Evolutionary conservation across 2,329 filamentous ascomycete genomes (phyloP), one percentile per base, ranked within the genome.

Genomic region (Metarhizium rileyi): DNA sequence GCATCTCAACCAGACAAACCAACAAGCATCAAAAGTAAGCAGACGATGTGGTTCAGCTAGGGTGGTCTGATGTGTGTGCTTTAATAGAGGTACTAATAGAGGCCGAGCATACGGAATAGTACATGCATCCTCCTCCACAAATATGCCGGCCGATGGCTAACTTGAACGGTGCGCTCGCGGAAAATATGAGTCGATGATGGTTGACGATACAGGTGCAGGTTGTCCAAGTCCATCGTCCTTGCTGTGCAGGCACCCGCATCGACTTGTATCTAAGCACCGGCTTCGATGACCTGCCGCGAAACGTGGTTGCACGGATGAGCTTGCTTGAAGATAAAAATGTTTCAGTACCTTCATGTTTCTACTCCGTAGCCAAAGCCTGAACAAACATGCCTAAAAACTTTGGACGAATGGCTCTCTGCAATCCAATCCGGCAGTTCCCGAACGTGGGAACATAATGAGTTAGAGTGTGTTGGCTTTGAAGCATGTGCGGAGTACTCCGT

Each of bases 201-300:
- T 10, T 5, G 30, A 33, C 30, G 30, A 33, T 33, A 16, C 16
- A 16, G 10, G 10, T 16, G 71, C 76, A 2, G 79, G 69, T 44
- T 86, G 10, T 14, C 12, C 10, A 33, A 5, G 12, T 33, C 4
- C 2, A 33, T 33, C 16, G 7, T 16, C 16, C 16, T 33, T 33
- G 30, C 30, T 42, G 25, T 10, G 10, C 38, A 12, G 20, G 38
- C 38, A 42, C 38, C 5, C 38, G 22, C 38, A 42, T 23, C 22
- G n/a, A 20, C 12, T n/a, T 42, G 38, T 18, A 25, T n/a, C 4
- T 14, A 14, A 22, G 38, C 16, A 6, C 20, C 4, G 12, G 18
- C 20, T 42, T 42, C 12, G 38, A 25, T 42, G 20, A 18, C 36
- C 20, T 40, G 36, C 36, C 8, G 22, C 38, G 38, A 25, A 42